Base-by-base conservation (phyloP, 495 filamentous ascomycete genomes). In the Tuber brumale region DNA sequence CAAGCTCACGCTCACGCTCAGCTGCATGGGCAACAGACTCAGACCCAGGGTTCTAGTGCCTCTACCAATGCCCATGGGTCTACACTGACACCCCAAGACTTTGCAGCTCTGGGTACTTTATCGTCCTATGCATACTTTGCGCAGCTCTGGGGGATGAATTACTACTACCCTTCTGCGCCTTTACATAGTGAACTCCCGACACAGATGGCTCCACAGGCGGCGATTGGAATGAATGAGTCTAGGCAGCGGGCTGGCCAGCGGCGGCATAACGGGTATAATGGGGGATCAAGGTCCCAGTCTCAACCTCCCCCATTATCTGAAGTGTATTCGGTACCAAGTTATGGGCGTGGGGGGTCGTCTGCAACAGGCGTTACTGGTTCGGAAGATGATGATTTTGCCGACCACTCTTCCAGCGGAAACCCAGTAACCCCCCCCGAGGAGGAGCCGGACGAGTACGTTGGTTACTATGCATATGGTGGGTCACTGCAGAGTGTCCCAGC, bases 361-460 rank as follows among this genome's bases (percentile, higher is more conserved):
- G 41, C 75, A 46, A 71, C 48, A 66, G 80, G 80, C 57, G 75
- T 76, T 35, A 70, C 74, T 42, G 76, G 70, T 21, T 83, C 81
- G 21, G 82, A 83, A 72, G 82, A 83, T 78, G 82, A 83, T 44
- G 80, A 82, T 42, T 85, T 84, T 75, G 85, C 85, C 42, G 86
- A 86, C 44, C 85, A 87, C 70, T 84, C 80, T 70, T 78, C 81
- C 43, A 84, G 86, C 72, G 84, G 85, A n/a, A 83, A 85, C n/a
- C 85, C 83, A 45, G 83, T 84, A 41, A 83, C 85, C 27, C 85
- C 86, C 44, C 79, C 85, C 73, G 87, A 88, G 71, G 86, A 89
- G 77, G 83, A 82, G 74, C 74, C 85, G 48, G 87, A 89, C 75
- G 90, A 92, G 78, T 91, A 92, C 82, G 84, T 91, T 76, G 89